phyloP scores from a whole-genome alignment of 352 stramenopile species.

The Phytopythium chamaehyphon region DNA sequence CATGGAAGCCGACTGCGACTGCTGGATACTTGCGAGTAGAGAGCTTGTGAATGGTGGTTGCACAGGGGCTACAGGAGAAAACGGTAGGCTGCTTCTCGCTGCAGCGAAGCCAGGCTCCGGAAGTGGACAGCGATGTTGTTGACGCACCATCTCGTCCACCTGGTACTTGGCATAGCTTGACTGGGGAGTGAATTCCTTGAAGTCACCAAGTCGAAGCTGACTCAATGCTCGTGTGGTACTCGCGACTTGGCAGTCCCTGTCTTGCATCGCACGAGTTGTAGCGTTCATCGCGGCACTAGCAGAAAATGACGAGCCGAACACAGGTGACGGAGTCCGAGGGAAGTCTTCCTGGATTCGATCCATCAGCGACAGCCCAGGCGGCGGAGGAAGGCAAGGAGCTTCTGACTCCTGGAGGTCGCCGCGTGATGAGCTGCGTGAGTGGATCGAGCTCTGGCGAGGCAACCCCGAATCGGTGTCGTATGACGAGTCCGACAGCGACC shows the following conservation, averaged over 20 bases:
- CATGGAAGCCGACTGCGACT: too few species aligned
- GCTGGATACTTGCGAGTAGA: too few species aligned
- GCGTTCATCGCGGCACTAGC: neutral
- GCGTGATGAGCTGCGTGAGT: slow-evolving; percentile 12
- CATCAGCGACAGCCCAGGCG: slow-evolving; percentile 53
- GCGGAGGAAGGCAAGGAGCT: slow-evolving; percentile 12
- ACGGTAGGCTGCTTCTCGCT: neutral
- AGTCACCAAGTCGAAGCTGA: slow-evolving; percentile 23
- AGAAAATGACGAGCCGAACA: slow-evolving; percentile 32
- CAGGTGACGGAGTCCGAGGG: slow-evolving; percentile 56
- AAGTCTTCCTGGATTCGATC: slow-evolving; percentile 83
- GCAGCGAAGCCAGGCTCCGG: neutral
- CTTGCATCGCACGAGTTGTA: neutral
- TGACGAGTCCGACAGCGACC: slow-evolving; percentile 14
- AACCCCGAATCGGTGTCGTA: slow-evolving; percentile 16
- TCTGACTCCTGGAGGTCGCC: slow-evolving; percentile 14
- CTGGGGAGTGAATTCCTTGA: slow-evolving; percentile 2
- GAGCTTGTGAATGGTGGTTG: too few species aligned
- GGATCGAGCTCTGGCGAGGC: slow-evolving; percentile 15
- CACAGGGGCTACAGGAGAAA: neutral
- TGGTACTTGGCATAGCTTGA: slow-evolving; percentile 1
- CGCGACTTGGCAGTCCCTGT: neutral
- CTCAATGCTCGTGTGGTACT: slow-evolving; percentile 8
- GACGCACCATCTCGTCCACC: neutral
- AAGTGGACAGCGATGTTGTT: neutral